A percentile compares a stretch with the other conserved stretches of the same genome.
These are phyloP conservation scores for Acacia acuminata DNA, from an alignment of 306 rosid genomes.

Conservation along the genomic window DNA sequence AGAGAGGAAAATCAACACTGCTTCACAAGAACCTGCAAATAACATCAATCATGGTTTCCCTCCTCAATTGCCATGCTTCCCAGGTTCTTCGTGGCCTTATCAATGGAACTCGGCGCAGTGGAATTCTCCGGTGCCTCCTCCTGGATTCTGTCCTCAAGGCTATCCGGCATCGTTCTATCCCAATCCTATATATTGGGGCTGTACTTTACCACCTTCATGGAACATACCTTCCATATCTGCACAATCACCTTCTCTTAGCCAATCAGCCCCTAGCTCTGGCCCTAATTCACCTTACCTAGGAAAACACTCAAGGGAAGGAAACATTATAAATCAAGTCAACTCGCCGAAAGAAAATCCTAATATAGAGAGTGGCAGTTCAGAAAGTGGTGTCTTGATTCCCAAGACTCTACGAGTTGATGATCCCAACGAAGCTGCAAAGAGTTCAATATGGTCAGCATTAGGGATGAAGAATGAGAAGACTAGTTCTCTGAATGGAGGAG, in stretches of 20 bases:
- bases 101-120: slow-evolving; percentile 42
- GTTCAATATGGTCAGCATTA: slow-evolving; percentile 69
- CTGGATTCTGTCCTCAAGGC: slow-evolving; percentile 54
- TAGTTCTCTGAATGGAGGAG: slow-evolving; percentile 52
- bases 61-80: slow-evolving; percentile 57
- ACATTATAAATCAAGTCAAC: slow-evolving; percentile 38
- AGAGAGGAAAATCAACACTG: slow-evolving; percentile 43
- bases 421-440: slow-evolving; percentile 69
- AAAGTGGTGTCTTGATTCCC: slow-evolving; percentile 55
- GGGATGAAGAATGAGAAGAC: slow-evolving; percentile 64
- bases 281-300: slow-evolving; percentile 57
- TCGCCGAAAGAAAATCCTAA: slow-evolving; percentile 41
- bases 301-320: slow-evolving; percentile 81
- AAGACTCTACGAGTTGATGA: slow-evolving; percentile 75
- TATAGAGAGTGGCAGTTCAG: slow-evolving; percentile 36
- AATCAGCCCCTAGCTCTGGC: slow-evolving; percentile 36
- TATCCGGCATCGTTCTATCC: slow-evolving; percentile 73
- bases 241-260: slow-evolving; percentile 38
- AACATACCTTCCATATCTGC: slow-evolving; percentile 48
- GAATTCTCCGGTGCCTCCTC: slow-evolving; percentile 47
- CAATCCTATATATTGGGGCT: slow-evolving; percentile 66
- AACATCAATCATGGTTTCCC: slow-evolving; percentile 47
- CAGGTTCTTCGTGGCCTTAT: slow-evolving; percentile 57
- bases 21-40: slow-evolving; percentile 41
- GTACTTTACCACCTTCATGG: slow-evolving; percentile 55